Evolutionary conservation across 2,329 filamentous ascomycete genomes (phyloP), one percentile per base, ranked within the genome.

Genomic region (Phaeomoniella chlamydospora): DNA sequence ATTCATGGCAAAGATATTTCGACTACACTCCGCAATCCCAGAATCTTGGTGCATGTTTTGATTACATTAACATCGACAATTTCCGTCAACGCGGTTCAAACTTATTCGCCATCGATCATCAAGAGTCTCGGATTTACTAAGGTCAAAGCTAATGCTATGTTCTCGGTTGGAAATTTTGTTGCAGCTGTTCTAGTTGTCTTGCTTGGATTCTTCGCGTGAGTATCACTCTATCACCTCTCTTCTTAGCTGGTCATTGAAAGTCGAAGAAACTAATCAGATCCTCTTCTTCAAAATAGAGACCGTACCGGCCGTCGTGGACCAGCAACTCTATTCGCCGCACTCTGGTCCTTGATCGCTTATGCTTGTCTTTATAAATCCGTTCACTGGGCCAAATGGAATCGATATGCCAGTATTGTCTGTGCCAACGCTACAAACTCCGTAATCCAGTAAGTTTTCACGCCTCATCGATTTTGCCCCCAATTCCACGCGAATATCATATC

Each of bases 51-150:
- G 4, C 70, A 74, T 35, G 57, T 68, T 4, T 39, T 66, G 13
- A 63, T 74, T 39, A 68, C 69, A 1, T 38, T 56, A 5, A 47
- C 22, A 43, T 69, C 18, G 41, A 55, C 50, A 68, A 67, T 50
- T 59, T 68, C 43, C 51, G 65, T 10, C 62, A 66, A 13, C 57
- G 68, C 44, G 44, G 59, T 49, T 58, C 60, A 67, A 37, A 67
- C 69, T 3, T 72, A 74, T 41, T 61, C 66, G 0, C 70, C 70
- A 0, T 63, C 63, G 4, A 65, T 75, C 33, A 66, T 74, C 38
- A 61, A 54, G 34, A 60, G 58, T 9, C 65, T 74, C 33, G 71
- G 70, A 1, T 74, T 70, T 41, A 51, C 48, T 3, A 47, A 51
- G 0, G 58, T 74, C 3, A 53, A 49, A 0, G 62, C 62, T 33